Base-by-base conservation (phyloP, 2,329 filamentous ascomycete genomes). In the Claviceps sp. region DNA sequence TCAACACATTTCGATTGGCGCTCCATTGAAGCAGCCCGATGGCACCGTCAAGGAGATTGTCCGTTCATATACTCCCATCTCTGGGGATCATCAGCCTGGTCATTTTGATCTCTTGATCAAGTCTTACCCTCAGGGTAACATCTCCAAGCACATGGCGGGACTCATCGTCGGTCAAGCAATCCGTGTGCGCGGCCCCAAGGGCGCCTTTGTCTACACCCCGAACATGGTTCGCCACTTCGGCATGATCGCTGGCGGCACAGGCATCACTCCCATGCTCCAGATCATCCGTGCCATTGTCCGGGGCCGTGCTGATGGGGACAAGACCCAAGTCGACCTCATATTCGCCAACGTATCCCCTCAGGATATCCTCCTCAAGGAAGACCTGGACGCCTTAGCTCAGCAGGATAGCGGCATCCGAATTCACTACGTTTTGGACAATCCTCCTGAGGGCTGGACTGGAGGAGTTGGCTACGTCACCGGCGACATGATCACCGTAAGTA, bases 201-300 rank as follows among this genome's bases (percentile, higher is more conserved):
- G 93, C 61, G 91, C 91, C 61, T 96, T 98, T 78, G 87, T 95
- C 57, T 98, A 98, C 74, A 88, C 85, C 18, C 89, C 91, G 61
- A 96, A 96, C 77, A 91, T 98, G 86, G 88, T 91, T 61, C 84
- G 87, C 58, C 87, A 87, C 71, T 95, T 98, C 60, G 93, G 90
- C 65, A 98, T 98, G 93, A 88, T 98, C 65, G 89, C 93, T 57
- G 93, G 93, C 60, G 93, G 93, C 58, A 97, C 93, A 37, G 93
- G 93, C 61, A 97, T 98, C 69, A 97, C 93, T 9, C 93, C 93
- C 55, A 98, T 98, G 93, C 79, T 97, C 57, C 93, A 98, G 75
- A 82, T 98, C 62, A 83, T 95, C 67, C 86, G 89, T 63, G 93
- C 91, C 54, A 89, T 97, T 61, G 80, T 90, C 62, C 82, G 88